These are phyloP conservation scores for Scleroderma bovista DNA, from an alignment of 768 basidiomycete species.

Conservation along the genomic window DNA sequence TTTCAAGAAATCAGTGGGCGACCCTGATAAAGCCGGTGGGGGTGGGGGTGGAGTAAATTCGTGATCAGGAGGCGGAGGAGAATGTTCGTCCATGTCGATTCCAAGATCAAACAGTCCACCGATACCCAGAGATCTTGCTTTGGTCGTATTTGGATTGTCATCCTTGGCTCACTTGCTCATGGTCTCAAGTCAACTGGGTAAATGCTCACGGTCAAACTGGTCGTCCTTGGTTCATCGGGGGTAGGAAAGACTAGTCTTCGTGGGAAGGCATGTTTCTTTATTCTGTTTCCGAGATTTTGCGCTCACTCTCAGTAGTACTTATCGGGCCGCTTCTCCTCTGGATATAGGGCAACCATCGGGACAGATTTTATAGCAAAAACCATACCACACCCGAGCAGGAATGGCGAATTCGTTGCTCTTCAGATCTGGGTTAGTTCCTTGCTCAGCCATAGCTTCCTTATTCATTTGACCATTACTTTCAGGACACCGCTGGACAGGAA, in stretches of 20 bases:
- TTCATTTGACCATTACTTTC: constrained; percentile 2
- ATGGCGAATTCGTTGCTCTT: constrained; percentile 54
- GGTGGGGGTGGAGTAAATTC: constrained; percentile 45
- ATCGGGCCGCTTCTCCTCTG: constrained; percentile 66
- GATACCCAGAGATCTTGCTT: constrained; percentile 2
- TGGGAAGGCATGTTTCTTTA: constrained; percentile 50
- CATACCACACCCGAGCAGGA: constrained; percentile 51
- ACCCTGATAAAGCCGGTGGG: constrained; percentile 53
- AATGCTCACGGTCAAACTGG: constrained; percentile 76
- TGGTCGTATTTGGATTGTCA: constrained; percentile 18
- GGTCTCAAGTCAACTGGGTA: neutral
- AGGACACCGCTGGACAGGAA: constrained; percentile 88
- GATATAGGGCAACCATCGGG: constrained; percentile 82
- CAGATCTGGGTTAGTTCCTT: constrained; percentile 55
- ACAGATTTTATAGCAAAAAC: constrained; percentile 84
- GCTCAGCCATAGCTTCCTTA: constrained; percentile 2
- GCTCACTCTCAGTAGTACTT: constrained; percentile 50
- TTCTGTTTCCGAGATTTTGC: neutral
- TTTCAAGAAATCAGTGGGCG: constrained; percentile 90
- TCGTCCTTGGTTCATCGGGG: constrained; percentile 75
- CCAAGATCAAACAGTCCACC: neutral
- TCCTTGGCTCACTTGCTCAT: neutral
- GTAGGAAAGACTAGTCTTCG: constrained; percentile 83
- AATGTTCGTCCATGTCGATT: constrained; percentile 20
- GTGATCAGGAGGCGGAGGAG: constrained; percentile 36